These are phyloP conservation scores for Chenopodium quinoa DNA, from an alignment of 148 eudicot species.

Conservation along the genomic window DNA sequence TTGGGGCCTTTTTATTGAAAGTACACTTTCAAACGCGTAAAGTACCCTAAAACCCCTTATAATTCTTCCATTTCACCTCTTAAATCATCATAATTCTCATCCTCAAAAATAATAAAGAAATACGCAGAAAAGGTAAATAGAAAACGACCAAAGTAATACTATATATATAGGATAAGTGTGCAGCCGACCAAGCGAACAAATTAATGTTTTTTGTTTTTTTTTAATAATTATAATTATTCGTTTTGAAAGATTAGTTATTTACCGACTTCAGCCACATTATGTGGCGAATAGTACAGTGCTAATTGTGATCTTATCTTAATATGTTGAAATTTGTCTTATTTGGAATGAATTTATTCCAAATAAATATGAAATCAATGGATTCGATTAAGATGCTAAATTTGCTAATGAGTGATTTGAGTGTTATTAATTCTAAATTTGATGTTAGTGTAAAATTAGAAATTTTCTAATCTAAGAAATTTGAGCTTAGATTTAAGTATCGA, in stretches of 20 bases:
- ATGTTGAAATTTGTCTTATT: not conserved
- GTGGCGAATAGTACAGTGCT: conserved; percentile 8
- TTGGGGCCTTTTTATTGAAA: not conserved
- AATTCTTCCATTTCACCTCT: not conserved
- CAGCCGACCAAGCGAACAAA: not conserved
- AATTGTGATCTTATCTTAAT: not conserved
- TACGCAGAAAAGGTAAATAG: not conserved
- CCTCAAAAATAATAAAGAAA: not conserved
- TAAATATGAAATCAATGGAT: not conserved
- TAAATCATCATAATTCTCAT: not conserved
- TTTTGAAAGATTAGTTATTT: conserved; percentile 5
- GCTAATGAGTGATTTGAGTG: not conserved
- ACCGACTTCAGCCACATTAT: not conserved
- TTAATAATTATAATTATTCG: not conserved
- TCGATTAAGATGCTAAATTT: not conserved
- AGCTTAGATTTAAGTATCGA: no score
- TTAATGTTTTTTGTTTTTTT: not conserved
- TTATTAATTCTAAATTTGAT: not conserved
- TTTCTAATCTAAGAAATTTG: not conserved
- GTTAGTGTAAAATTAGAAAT: not conserved
- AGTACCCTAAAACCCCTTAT: not conserved
- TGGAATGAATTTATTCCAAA: not conserved
- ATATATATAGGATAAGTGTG: not conserved
- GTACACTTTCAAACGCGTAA: not conserved
- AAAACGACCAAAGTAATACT: not conserved